Evolutionary conservation across 495 filamentous ascomycete genomes (phyloP).

Genomic region (Clavariopsis aquatica): DNA sequence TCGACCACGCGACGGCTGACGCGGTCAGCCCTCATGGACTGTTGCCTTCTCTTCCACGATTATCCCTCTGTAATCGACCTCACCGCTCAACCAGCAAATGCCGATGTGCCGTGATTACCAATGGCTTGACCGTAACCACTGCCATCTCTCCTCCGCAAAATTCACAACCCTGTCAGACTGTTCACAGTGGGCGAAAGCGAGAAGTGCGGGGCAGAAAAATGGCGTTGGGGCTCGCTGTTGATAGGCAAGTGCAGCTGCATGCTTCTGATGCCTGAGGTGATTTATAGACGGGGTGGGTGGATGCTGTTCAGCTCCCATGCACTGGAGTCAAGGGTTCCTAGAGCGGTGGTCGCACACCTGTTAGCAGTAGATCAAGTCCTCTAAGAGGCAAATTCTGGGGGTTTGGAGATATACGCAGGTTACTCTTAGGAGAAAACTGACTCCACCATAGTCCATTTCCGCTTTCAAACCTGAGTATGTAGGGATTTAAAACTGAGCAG

Average conservation of each 20-base stretch:
- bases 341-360: not conserved
- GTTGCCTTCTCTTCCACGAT: not conserved
- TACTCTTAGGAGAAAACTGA: conserved; percentile 6
- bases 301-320: not conserved
- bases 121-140: not conserved
- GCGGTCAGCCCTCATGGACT: not conserved
- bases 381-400: not conserved
- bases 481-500: conserved; percentile 11
- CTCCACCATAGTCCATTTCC: conserved; percentile 10
- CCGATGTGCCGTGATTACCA: conserved; percentile 1
- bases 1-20: not conserved
- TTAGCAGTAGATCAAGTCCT: not conserved
- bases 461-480: conserved; percentile 11
- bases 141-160: not conserved
- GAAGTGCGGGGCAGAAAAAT: not conserved
- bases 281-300: not conserved
- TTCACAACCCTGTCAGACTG: not conserved
- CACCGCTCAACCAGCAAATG: not conserved
- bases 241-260: not conserved
- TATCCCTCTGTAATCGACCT: not conserved
- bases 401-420: not conserved
- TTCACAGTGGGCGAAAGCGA: not conserved
- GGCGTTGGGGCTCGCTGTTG: not conserved
- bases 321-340: not conserved
- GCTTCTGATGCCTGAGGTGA: not conserved